A percentile compares a stretch with the other conserved stretches of the same genome.
phyloP scores from a whole-genome alignment of 2,329 filamentous ascomycete genomes.

The Talaromyces funiculosus region DNA sequence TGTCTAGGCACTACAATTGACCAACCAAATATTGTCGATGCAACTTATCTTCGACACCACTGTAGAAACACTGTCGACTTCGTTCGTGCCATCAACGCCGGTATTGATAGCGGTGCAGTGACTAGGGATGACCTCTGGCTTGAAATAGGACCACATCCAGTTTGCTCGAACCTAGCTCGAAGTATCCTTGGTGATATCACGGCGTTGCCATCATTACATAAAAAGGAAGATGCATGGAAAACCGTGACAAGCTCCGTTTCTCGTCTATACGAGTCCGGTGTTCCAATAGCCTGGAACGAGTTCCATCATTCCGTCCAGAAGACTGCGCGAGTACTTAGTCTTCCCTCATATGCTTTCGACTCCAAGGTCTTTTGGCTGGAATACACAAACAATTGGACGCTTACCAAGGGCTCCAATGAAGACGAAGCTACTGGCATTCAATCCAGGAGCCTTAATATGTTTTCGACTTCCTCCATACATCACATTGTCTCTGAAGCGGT shows the following conservation, averaged over 20 bases:
- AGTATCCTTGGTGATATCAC: not conserved
- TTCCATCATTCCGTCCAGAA: not conserved
- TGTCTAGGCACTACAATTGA: conserved; percentile 38
- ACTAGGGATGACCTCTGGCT: not conserved
- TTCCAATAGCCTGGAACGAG: not conserved
- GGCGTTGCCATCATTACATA: not conserved
- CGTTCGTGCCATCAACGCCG: not conserved
- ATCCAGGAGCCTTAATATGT: no score
- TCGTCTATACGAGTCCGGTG: not conserved
- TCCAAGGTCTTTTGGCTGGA: no score
- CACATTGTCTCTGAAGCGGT: no score
- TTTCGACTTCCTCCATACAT: no score
- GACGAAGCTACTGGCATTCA: no score
- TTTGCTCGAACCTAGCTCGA: not conserved
- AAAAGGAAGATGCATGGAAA: not conserved
- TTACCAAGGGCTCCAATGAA: no score
- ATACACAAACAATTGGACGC: no score
- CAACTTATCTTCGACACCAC: conserved; percentile 59
- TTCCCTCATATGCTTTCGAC: no score
- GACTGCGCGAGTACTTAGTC: no score
- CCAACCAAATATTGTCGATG: conserved; percentile 29
- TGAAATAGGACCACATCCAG: not conserved
- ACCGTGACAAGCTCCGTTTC: not conserved
- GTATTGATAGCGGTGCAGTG: not conserved
- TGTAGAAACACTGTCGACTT: conserved; percentile 63